Conservation (phyloP, 2,329 filamentous ascomycete species). For the Ceratocystis smalleyi region DNA sequence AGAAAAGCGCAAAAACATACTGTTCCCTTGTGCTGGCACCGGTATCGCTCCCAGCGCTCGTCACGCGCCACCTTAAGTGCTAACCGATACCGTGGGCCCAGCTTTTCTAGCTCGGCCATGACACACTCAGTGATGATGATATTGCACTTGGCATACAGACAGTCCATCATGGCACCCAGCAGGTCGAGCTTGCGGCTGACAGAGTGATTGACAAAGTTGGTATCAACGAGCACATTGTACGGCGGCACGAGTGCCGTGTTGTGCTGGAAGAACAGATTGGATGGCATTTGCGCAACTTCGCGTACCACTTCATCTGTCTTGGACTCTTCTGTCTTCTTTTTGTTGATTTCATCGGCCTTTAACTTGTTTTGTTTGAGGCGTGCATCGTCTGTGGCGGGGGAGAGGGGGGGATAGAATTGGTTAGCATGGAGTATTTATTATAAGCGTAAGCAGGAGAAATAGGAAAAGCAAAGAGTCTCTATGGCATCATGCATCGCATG, state of each 20-base stretch:
- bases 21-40: conserved; percentile 77
- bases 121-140: conserved; percentile 68
- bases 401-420: not conserved
- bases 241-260: conserved; percentile 77
- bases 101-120: conserved; percentile 75
- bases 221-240: conserved; percentile 66
- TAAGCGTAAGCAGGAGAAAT: not conserved
- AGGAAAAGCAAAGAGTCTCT: not conserved
- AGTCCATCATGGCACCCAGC: conserved; percentile 81
- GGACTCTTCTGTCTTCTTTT: conserved; percentile 42
- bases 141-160: conserved; percentile 78
- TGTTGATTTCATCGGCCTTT: conserved; percentile 43
- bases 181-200: conserved; percentile 82
- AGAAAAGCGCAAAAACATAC: conserved; percentile 8
- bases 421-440: not conserved
- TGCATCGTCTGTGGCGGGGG: conserved; percentile 39
- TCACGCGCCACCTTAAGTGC: conserved; percentile 76
- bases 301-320: conserved; percentile 48
- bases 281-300: conserved; percentile 67
- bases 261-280: conserved; percentile 74
- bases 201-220: conserved; percentile 82
- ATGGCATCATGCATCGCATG: not conserved
- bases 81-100: conserved; percentile 76
- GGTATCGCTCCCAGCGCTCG: conserved; percentile 69
- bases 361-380: conserved; percentile 67